These are phyloP conservation scores for Aegilops speltoides DNA, from an alignment of 176 grass and related monocot species.

Conservation along the genomic window DNA sequence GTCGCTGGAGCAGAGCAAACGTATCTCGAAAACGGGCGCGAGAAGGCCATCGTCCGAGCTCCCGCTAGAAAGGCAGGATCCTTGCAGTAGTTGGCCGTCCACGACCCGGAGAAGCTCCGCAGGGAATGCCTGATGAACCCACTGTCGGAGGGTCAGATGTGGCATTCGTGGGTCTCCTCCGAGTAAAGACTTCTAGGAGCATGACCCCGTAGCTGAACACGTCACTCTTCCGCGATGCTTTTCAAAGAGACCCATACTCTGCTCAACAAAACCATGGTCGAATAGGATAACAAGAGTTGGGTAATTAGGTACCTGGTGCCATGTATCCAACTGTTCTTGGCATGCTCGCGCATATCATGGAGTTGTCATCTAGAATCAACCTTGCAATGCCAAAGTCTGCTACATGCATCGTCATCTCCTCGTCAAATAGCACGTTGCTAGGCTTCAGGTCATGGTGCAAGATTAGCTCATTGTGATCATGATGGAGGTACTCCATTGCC, in stretches of 20 bases:
- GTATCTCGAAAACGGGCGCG: too few species aligned
- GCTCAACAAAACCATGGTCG: not conserved
- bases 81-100: too few species aligned
- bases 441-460: not conserved
- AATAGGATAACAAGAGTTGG: not conserved
- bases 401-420: not conserved
- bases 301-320: not conserved
- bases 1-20: too few species aligned
- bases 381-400: not conserved
- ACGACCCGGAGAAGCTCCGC: too few species aligned
- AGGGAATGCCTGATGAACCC: too few species aligned
- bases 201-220: not conserved
- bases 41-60: too few species aligned
- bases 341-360: not conserved
- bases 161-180: not conserved
- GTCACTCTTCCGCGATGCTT: not conserved
- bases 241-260: not conserved
- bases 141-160: not conserved
- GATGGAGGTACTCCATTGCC: not conserved
- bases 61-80: too few species aligned
- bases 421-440: not conserved
- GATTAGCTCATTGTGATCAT: not conserved
- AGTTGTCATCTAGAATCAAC: not conserved
- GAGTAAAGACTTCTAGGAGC: not conserved
- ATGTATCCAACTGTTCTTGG: not conserved